Base-by-base conservation (phyloP, 1,284 basidiomycete genomes). In the Inonotus obliquus region DNA sequence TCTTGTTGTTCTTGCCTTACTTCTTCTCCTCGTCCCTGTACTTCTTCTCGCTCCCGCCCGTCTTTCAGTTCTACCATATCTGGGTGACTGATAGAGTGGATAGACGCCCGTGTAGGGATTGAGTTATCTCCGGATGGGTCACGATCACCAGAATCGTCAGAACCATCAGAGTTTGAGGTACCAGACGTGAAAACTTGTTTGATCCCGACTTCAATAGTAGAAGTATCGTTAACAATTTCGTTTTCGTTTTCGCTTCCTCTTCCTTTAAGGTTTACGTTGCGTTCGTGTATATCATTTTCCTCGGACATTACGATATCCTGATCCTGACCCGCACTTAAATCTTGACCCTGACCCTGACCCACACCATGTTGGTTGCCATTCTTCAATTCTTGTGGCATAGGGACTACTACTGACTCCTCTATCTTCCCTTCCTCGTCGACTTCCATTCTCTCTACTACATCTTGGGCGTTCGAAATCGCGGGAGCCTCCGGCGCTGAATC, bases 1-100 rank as follows among this genome's bases (percentile, higher is more conserved):
- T n/a, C n/a, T n/a, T n/a, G n/a, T n/a, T n/a, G n/a, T n/a, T n/a
- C n/a, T n/a, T n/a, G n/a, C n/a, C n/a, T n/a, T n/a, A n/a, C n/a
- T n/a, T n/a, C n/a, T n/a, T n/a, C n/a, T n/a, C n/a, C n/a, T n/a
- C n/a, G n/a, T n/a, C n/a, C 62, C 1, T 54, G 41, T 41, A 39
- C 58, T 21, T 54, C 61, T 25, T 55, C 57, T 10, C 44, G 39
- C 32, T 59, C 52, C 29, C 32, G 25, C n/a, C 35, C 52, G 4
- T 32, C 32, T 32, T 32, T 4, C 9, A 4, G 32, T 32, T 32
- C 32, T 32, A 9, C n/a, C n/a, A n/a, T n/a, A n/a, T n/a, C 9
- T 32, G 32, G 4, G 4, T 32, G 32, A 4, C 9, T 4, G 9
- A 17, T 21, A 5, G 19, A n/a, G 13, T 44, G 17, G 41, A n/a